These are phyloP conservation scores for Exophiala aquamarina DNA, from an alignment of 2,329 filamentous ascomycete genomes.

Conservation along the genomic window DNA sequence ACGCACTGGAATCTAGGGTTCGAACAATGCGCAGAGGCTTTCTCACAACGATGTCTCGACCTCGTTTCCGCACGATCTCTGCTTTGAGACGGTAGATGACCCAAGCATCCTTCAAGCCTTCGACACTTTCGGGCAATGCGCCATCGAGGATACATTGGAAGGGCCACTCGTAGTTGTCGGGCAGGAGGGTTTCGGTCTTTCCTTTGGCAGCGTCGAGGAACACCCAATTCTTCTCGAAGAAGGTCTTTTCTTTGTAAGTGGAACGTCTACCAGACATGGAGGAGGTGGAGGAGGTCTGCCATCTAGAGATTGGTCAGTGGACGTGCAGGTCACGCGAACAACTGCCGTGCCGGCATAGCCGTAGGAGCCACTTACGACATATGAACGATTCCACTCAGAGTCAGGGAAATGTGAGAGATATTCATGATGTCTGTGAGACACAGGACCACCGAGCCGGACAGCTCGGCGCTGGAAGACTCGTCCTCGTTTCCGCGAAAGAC, in stretches of 20 bases:
- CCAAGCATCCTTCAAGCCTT: slow-evolving; percentile 81
- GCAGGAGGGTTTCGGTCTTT: slow-evolving; percentile 58
- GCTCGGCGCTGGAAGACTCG: slow-evolving; percentile 72
- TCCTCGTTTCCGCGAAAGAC: slow-evolving; percentile 74
- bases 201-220: slow-evolving; percentile 58
- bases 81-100: slow-evolving; percentile 91
- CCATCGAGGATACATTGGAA: slow-evolving; percentile 75
- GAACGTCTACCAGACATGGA: slow-evolving; percentile 27
- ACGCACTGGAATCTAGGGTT: slow-evolving; percentile 71
- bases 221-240: slow-evolving; percentile 71
- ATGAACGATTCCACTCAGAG: slow-evolving; percentile 68
- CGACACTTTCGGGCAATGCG: slow-evolving; percentile 75
- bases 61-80: slow-evolving; percentile 84
- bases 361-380: slow-evolving; percentile 58
- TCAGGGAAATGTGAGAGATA: slow-evolving; percentile 71
- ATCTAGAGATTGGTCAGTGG: slow-evolving; percentile 21
- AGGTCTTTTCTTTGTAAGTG: slow-evolving; percentile 42
- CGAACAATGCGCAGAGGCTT: slow-evolving; percentile 77
- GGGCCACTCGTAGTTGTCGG: slow-evolving; percentile 81
- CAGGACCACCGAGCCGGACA: slow-evolving; percentile 72
- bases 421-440: slow-evolving; percentile 69
- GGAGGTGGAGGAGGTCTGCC: slow-evolving; percentile 31
- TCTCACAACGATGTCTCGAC: slow-evolving; percentile 78
- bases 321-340: slow-evolving; percentile 17
- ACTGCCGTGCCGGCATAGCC: slow-evolving; percentile 8